A percentile compares a stretch with the other conserved stretches of the same genome.
phyloP scores from a whole-genome alignment of 208 protist genomes.

The Herpetomonas samuelpessoai region DNA sequence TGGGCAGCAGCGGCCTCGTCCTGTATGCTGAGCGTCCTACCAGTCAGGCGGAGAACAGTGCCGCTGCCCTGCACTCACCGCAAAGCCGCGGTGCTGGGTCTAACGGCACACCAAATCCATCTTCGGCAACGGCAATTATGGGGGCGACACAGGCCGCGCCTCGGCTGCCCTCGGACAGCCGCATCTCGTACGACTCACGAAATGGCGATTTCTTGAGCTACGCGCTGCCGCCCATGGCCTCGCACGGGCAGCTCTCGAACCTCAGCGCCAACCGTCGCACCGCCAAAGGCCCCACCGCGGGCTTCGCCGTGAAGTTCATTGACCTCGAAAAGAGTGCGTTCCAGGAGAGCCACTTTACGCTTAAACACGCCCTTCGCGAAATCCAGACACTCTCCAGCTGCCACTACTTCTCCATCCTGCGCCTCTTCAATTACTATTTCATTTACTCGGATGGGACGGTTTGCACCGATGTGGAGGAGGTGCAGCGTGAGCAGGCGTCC shows the following conservation, averaged over 20 bases:
- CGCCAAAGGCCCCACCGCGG: not conserved
- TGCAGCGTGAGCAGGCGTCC: not conserved
- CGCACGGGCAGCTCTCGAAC: not conserved
- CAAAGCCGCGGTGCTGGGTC: not conserved
- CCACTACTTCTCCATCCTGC: constrained; percentile 16
- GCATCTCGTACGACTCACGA: not conserved
- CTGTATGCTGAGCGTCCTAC: not conserved
- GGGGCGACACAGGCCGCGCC: not conserved
- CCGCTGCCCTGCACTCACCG: no score
- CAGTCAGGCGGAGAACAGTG: not conserved
- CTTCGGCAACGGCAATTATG: not conserved
- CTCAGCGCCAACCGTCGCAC: not conserved
- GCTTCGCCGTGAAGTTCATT: constrained; percentile 15
- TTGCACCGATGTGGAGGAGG: not conserved
- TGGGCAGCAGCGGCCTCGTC: constrained; percentile 1
- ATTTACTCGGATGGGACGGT: constrained; percentile 7
- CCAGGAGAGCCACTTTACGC: not conserved
- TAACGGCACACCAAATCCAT: not conserved
- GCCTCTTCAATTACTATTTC: constrained; percentile 10
- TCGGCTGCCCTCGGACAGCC: not conserved
- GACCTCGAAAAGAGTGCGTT: constrained; percentile 10
- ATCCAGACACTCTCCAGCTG: constrained; percentile 13
- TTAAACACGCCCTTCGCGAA: constrained; percentile 11
- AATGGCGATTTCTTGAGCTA: not conserved
- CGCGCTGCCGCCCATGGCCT: not conserved